phyloP scores from a whole-genome alignment of 768 basidiomycete genomes.

The Crassisporium funariophilum region DNA sequence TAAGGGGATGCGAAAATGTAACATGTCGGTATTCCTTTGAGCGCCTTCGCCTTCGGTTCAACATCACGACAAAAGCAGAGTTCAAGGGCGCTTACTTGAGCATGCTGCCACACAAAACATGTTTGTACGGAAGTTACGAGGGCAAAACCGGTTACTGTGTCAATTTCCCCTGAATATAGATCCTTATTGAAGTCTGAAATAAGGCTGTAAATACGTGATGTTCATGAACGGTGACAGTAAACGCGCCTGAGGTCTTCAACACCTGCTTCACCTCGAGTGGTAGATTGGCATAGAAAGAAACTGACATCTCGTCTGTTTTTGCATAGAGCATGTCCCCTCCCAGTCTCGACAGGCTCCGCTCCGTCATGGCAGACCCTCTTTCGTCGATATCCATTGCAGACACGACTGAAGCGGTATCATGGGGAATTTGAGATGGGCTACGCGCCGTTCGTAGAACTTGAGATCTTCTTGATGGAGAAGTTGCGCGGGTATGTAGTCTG shows the following conservation, averaged over 20 bases:
- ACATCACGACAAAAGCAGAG: background rate
- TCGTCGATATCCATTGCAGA: slow-evolving; percentile 75
- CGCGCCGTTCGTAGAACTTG: slow-evolving; percentile 41
- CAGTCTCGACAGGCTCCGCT: slow-evolving; percentile 35
- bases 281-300: slow-evolving; percentile 66
- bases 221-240: background rate
- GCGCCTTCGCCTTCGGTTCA: slow-evolving; percentile 51
- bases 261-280: slow-evolving; percentile 77
- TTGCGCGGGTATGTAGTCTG: slow-evolving; percentile 29
- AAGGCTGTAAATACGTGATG: slow-evolving; percentile 8
- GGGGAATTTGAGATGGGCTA: slow-evolving; percentile 40
- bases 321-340: slow-evolving; percentile 58
- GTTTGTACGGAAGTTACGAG: slow-evolving; percentile 71
- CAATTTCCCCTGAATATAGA: slow-evolving; percentile 69
- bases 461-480: slow-evolving; percentile 20
- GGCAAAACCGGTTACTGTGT: slow-evolving; percentile 72
- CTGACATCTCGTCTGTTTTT: slow-evolving; percentile 70
- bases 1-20: slow-evolving; percentile 79
- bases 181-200: slow-evolving; percentile 66
- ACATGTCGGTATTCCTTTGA: slow-evolving; percentile 76
- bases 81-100: slow-evolving; percentile 46
- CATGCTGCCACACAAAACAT: slow-evolving; percentile 85
- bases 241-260: slow-evolving; percentile 65
- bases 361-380: slow-evolving; percentile 38
- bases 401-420: slow-evolving; percentile 43